Evolutionary conservation across 2,329 filamentous ascomycete genomes (phyloP).

Genomic region (Paraphoma sp.): DNA sequence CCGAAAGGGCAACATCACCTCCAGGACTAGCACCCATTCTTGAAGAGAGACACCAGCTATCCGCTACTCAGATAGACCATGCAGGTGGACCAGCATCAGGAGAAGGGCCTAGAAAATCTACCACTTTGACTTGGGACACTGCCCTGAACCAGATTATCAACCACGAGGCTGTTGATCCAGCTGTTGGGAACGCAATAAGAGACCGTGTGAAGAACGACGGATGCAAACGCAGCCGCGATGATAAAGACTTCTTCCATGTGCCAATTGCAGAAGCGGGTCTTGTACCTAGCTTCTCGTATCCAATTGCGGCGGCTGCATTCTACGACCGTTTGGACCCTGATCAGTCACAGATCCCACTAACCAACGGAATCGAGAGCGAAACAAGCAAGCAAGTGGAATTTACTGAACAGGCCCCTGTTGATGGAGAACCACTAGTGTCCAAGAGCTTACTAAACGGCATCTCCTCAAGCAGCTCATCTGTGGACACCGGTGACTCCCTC

Average conservation of each 20-base stretch:
- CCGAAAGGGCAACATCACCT: not conserved
- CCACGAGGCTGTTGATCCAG: slow-evolving; percentile 7
- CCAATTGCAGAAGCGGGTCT: slow-evolving; percentile 10
- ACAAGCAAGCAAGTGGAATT: not conserved
- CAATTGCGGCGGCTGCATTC: slow-evolving; percentile 16
- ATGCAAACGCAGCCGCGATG: not conserved
- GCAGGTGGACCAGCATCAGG: not conserved
- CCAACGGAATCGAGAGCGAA: not conserved
- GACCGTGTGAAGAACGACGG: slow-evolving; percentile 1
- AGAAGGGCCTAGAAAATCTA: not conserved
- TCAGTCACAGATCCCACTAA: not conserved
- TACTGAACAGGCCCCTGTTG: not conserved
- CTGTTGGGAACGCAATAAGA: slow-evolving; percentile 5
- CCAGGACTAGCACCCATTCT: not conserved
- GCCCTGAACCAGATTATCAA: slow-evolving; percentile 13
- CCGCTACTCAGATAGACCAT: not conserved
- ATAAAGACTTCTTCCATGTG: not conserved
- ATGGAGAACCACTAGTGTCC: not conserved
- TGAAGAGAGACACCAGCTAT: not conserved
- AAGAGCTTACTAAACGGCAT: not conserved
- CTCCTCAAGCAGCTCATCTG: not conserved
- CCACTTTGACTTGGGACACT: slow-evolving; percentile 15
- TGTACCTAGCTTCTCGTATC: slow-evolving; percentile 35
- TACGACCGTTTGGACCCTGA: slow-evolving; percentile 7
- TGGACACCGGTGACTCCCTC: not conserved